Evolutionary conservation across 2,329 filamentous ascomycete genomes (phyloP).

Genomic region (Seiridium cupressi): DNA sequence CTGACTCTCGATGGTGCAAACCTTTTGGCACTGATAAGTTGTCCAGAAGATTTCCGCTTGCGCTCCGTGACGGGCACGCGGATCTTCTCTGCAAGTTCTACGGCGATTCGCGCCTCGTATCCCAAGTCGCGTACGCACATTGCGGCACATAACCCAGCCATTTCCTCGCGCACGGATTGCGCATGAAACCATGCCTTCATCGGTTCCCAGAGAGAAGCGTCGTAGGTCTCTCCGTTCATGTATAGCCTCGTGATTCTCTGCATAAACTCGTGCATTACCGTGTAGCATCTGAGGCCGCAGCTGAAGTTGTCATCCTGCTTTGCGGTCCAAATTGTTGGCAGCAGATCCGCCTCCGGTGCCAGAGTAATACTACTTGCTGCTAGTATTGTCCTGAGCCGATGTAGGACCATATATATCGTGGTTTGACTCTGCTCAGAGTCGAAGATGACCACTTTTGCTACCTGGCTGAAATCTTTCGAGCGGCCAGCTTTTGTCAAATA

Average conservation of each 20-base stretch:
- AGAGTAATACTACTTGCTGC: neutral
- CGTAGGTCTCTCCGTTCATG: neutral
- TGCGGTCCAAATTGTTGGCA: neutral
- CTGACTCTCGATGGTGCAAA: no score
- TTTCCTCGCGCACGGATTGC: neutral
- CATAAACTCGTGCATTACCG: conserved; percentile 3
- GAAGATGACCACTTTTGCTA: no score
- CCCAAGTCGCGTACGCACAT: neutral
- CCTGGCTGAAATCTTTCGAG: no score
- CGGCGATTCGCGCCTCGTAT: neutral
- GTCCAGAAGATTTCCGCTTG: neutral
- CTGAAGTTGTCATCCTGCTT: neutral
- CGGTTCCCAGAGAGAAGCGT: neutral
- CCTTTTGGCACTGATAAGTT: no score
- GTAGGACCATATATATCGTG: no score
- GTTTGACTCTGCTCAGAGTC: no score
- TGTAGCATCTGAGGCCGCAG: neutral
- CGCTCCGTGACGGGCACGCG: neutral
- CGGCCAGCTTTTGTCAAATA: neutral
- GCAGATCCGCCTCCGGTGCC: neutral
- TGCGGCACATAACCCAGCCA: neutral
- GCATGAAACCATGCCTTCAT: neutral
- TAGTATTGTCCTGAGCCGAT: no score
- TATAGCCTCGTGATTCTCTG: neutral
- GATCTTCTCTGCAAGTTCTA: neutral